A percentile compares a stretch with the other conserved stretches of the same genome.
phyloP scores from a whole-genome alignment of 257 asterid species.

The Solanum dulcamara region DNA sequence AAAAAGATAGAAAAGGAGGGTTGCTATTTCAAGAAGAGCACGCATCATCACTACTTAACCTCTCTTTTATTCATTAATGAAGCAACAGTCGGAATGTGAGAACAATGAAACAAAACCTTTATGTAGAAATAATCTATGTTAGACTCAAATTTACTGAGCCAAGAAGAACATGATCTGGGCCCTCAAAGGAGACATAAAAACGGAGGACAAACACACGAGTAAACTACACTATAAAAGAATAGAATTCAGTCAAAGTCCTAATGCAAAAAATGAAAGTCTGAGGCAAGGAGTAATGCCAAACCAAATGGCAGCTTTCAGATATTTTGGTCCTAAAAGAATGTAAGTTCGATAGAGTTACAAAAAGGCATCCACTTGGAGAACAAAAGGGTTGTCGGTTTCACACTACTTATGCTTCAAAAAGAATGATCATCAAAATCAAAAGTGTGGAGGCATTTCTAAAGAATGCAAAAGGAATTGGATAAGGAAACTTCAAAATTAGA shows the following conservation, averaged over 20 bases:
- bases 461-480: neutral
- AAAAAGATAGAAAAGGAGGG: neutral
- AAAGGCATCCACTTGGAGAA: neutral
- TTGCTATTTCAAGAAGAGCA: neutral
- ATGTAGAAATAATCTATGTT: neutral
- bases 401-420: neutral
- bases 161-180: neutral
- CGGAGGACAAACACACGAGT: neutral
- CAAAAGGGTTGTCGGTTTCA: neutral
- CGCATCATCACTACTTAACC: neutral
- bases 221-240: neutral
- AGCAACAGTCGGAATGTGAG: neutral
- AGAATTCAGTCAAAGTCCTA: neutral
- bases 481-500: neutral
- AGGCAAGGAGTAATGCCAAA: neutral
- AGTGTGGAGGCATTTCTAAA: neutral
- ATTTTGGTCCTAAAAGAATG: neutral
- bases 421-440: neutral
- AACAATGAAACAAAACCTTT: neutral
- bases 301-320: neutral
- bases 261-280: neutral
- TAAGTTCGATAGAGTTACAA: neutral
- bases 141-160: neutral
- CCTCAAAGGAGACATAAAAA: neutral
- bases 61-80: neutral